Evolutionary conservation across 176 grass and related monocot species (phyloP).

Genomic region (Panicum miliaceum): DNA sequence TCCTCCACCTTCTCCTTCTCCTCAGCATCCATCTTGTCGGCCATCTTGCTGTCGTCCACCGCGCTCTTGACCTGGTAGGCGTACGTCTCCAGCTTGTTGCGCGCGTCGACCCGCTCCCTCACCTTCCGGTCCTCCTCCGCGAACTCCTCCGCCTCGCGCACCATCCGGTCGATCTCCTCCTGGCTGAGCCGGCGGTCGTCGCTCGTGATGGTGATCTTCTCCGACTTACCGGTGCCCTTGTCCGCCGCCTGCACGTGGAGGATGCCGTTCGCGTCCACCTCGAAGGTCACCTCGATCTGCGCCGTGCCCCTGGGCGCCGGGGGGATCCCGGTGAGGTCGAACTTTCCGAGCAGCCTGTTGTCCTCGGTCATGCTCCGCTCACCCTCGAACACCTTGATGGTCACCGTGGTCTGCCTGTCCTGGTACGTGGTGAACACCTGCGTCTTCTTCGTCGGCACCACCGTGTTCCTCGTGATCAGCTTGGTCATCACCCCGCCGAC

Average conservation of each 20-base stretch:
- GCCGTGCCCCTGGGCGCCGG: conserved; percentile 27
- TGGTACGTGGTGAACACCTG: conserved; percentile 39
- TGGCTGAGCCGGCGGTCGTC: conserved; percentile 37
- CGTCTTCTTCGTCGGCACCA: conserved; percentile 36
- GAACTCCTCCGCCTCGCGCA: conserved; percentile 49
- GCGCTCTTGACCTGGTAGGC: conserved; percentile 46
- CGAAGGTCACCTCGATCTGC: conserved; percentile 51
- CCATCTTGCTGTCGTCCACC: conserved; percentile 32
- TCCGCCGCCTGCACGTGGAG: conserved; percentile 45
- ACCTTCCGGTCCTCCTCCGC: conserved; percentile 42
- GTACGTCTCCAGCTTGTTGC: conserved; percentile 46
- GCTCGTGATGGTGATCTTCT: conserved; percentile 47
- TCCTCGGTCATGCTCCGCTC: conserved; percentile 34
- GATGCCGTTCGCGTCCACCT: conserved; percentile 44
- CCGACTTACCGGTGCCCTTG: conserved; percentile 31
- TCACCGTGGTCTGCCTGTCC: conserved; percentile 40
- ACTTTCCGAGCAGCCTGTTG: conserved; percentile 23
- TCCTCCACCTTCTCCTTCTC: conserved; percentile 48
- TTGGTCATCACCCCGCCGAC: conserved; percentile 48
- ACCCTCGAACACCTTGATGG: conserved; percentile 31
- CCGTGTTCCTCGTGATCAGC: conserved; percentile 43
- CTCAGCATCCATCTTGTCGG: conserved; percentile 26
- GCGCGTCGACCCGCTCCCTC: conserved; percentile 39
- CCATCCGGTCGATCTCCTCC: conserved; percentile 47
- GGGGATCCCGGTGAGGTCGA: not conserved